Conservation (phyloP, 2,329 filamentous ascomycete genomes). For the Raffaelea albimanens region DNA sequence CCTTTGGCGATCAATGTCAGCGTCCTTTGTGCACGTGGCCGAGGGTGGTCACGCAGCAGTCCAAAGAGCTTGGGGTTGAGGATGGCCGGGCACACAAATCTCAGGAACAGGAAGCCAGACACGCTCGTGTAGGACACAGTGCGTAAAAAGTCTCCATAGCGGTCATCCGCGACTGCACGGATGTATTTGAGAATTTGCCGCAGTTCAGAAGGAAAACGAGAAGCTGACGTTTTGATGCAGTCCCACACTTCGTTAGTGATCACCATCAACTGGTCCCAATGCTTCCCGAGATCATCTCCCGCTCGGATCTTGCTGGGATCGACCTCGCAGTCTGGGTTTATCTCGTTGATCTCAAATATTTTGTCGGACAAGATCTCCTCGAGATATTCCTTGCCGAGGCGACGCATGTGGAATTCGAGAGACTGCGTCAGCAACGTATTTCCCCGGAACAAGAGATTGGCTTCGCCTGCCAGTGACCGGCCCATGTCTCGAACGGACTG, state of each 20-base stretch:
- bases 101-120: slow-evolving; percentile 85
- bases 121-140: slow-evolving; percentile 90
- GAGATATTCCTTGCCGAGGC: slow-evolving; percentile 85
- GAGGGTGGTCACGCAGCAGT: slow-evolving; percentile 72
- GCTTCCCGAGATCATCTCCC: slow-evolving; percentile 64
- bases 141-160: slow-evolving; percentile 85
- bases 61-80: slow-evolving; percentile 92
- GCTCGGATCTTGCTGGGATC: slow-evolving; percentile 71
- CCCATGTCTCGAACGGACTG: slow-evolving; percentile 67
- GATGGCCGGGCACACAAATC: slow-evolving; percentile 94
- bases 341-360: slow-evolving; percentile 79
- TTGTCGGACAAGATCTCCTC: slow-evolving; percentile 81
- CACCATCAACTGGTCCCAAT: slow-evolving; percentile 69
- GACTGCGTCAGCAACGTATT: slow-evolving; percentile 92
- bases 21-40: slow-evolving; percentile 72
- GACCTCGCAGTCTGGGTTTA: slow-evolving; percentile 88
- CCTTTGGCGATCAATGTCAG: slow-evolving; percentile 89
- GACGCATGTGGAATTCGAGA: slow-evolving; percentile 90
- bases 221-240: slow-evolving; percentile 65
- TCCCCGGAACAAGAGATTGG: slow-evolving; percentile 88
- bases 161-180: slow-evolving; percentile 82
- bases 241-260: slow-evolving; percentile 81
- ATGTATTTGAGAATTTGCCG: slow-evolving; percentile 84
- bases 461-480: slow-evolving; percentile 73
- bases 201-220: slow-evolving; percentile 69